Evolutionary conservation across 2,329 filamentous ascomycete genomes (phyloP).

Genomic region (Arthrobotrys sinensis): DNA sequence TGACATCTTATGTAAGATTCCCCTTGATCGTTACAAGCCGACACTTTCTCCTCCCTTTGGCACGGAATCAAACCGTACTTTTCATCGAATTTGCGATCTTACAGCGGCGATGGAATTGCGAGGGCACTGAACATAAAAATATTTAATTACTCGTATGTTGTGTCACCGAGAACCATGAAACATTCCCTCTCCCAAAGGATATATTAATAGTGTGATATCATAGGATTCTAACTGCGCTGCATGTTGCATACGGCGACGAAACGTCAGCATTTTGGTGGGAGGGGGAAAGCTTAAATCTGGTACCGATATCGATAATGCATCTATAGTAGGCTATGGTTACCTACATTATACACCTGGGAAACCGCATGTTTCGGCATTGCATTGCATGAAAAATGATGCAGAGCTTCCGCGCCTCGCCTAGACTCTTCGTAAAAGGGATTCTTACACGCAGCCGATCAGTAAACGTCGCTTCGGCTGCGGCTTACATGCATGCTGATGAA

Average conservation of each 20-base stretch:
- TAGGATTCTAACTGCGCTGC: slow-evolving; percentile 13
- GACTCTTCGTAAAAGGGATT: slow-evolving; percentile 2
- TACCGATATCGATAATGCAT: slow-evolving; percentile 60
- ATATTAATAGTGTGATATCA: slow-evolving; percentile 1
- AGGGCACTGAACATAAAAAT: background rate
- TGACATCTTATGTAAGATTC: slow-evolving; percentile 56
- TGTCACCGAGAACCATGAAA: slow-evolving; percentile 10
- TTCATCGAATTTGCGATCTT: background rate
- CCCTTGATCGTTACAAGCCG: background rate
- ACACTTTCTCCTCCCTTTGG: background rate
- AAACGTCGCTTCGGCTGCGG: slow-evolving; percentile 40
- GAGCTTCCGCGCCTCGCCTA: slow-evolving; percentile 38
- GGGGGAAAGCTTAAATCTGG: slow-evolving; percentile 27
- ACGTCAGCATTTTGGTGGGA: slow-evolving; percentile 8
- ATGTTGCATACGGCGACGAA: slow-evolving; percentile 26
- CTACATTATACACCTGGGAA: slow-evolving; percentile 21
- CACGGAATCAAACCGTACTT: too few relatives aligned
- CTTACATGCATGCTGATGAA: slow-evolving; percentile 49
- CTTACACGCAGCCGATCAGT: slow-evolving; percentile 39
- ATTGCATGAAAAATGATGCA: slow-evolving; percentile 34
- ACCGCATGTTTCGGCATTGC: slow-evolving; percentile 51
- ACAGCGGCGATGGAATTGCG: slow-evolving; percentile 3
- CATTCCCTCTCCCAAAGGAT: background rate
- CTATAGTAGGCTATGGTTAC: slow-evolving; percentile 33
- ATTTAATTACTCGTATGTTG: background rate